Percentiles rank a stretch among this genome's conserved stretches.
Evolutionary conservation across 495 filamentous ascomycete genomes (phyloP).

Genomic region (Bathelium albidoporum): DNA sequence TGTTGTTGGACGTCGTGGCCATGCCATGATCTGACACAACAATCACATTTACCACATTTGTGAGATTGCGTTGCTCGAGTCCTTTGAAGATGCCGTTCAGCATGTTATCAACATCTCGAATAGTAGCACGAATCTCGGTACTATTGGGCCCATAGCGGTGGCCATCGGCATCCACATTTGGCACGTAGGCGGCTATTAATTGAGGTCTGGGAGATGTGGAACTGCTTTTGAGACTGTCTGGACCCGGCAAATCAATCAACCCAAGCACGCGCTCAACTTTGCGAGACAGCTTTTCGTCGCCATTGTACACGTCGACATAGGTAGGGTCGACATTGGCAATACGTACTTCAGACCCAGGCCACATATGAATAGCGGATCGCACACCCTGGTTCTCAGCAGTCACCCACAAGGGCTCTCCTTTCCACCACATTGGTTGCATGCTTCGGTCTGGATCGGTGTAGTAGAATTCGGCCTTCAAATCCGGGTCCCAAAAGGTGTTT

Average conservation of each 20-base stretch:
- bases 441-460: slow-evolving; percentile 66
- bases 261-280: slow-evolving; percentile 72
- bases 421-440: slow-evolving; percentile 85
- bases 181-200: slow-evolving; percentile 88
- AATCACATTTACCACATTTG: slow-evolving; percentile 84
- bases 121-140: slow-evolving; percentile 70
- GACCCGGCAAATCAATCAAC: slow-evolving; percentile 70
- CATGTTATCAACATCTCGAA: slow-evolving; percentile 68
- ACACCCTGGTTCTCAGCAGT: slow-evolving; percentile 74
- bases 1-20: slow-evolving; percentile 73
- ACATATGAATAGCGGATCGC: slow-evolving; percentile 86
- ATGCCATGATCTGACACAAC: slow-evolving; percentile 98
- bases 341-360: slow-evolving; percentile 88
- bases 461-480: slow-evolving; percentile 65
- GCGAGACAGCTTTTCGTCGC: slow-evolving; percentile 54
- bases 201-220: slow-evolving; percentile 54
- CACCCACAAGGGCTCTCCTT: slow-evolving; percentile 77
- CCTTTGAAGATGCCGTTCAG: slow-evolving; percentile 64
- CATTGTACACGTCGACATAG: slow-evolving; percentile 76
- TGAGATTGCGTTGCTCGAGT: slow-evolving; percentile 71
- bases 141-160: slow-evolving; percentile 89
- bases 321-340: slow-evolving; percentile 56
- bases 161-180: slow-evolving; percentile 76
- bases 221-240: slow-evolving; percentile 31
- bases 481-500: slow-evolving; percentile 87